These are phyloP conservation scores for Choanephora cucurbitarum DNA, from an alignment of 371 early-diverging fungal species.

Conservation along the genomic window DNA sequence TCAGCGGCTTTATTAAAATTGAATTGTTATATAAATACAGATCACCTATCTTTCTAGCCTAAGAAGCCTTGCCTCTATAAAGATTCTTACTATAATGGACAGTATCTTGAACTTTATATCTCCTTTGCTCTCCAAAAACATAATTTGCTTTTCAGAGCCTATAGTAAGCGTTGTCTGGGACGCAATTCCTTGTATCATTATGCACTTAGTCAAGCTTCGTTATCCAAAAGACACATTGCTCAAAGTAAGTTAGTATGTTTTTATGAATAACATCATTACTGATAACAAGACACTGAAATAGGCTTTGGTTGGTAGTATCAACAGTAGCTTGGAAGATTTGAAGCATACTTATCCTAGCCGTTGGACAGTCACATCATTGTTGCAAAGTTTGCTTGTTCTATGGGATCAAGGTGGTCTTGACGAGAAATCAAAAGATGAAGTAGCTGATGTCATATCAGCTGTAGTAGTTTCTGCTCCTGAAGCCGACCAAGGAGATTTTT, in stretches of 20 bases:
- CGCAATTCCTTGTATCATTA: neutral
- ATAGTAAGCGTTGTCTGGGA: neutral
- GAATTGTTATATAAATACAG: too few species aligned
- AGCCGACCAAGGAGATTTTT: neutral
- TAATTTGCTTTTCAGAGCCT: neutral
- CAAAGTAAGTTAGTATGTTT: neutral
- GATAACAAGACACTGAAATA: neutral
- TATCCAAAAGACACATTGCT: neutral
- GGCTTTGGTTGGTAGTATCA: neutral
- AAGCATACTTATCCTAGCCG: neutral
- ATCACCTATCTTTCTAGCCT: too few species aligned
- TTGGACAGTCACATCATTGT: neutral
- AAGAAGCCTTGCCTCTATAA: neutral
- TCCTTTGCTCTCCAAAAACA: neutral
- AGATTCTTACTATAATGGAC: neutral
- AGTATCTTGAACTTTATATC: neutral
- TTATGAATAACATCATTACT: neutral
- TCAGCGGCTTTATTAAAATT: too few species aligned
- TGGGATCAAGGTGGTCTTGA: neutral
- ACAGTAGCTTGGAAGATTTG: neutral
- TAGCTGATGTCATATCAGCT: neutral
- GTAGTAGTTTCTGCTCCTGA: neutral
- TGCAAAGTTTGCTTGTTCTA: neutral
- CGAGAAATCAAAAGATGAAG: neutral
- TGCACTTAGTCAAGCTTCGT: neutral